These are phyloP conservation scores for Ilyonectria destructans DNA, from an alignment of 2,329 filamentous ascomycete species.

Conservation along the genomic window DNA sequence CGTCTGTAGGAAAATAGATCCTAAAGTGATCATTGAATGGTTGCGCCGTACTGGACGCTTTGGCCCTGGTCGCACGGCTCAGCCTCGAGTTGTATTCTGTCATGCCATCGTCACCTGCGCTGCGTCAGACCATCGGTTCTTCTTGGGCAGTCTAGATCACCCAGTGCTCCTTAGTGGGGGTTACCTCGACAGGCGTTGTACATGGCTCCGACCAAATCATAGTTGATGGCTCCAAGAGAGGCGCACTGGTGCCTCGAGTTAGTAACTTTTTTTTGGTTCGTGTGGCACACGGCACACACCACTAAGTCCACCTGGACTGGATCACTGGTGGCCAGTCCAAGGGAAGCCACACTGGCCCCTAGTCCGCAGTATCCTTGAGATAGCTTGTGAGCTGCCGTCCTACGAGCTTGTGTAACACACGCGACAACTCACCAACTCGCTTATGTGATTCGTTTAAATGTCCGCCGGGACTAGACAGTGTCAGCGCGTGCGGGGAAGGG, in stretches of 20 bases:
- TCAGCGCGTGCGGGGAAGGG: slow-evolving; percentile 32
- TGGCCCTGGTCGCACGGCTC: slow-evolving; percentile 48
- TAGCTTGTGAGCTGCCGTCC: slow-evolving; percentile 44
- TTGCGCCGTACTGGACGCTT: slow-evolving; percentile 41
- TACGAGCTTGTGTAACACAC: slow-evolving; percentile 29
- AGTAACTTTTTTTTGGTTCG: slow-evolving; percentile 34
- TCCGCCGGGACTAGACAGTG: slow-evolving; percentile 54
- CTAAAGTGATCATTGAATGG: slow-evolving; percentile 69
- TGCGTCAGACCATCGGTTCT: slow-evolving; percentile 27
- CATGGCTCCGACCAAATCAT: slow-evolving; percentile 74
- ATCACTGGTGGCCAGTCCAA: slow-evolving; percentile 72
- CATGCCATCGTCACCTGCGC: slow-evolving; percentile 57
- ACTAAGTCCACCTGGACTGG: slow-evolving; percentile 82
- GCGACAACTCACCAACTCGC: slow-evolving; percentile 51
- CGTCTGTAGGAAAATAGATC: slow-evolving; percentile 85
- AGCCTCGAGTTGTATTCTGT: slow-evolving; percentile 62
- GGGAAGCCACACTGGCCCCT: slow-evolving; percentile 74
- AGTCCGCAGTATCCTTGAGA: slow-evolving; percentile 81
- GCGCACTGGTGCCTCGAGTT: slow-evolving; percentile 71
- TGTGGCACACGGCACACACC: slow-evolving; percentile 61
- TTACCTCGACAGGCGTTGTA: slow-evolving; percentile 71
- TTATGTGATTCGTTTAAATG: slow-evolving; percentile 51
- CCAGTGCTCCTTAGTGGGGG: slow-evolving; percentile 24
- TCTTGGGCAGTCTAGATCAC: slow-evolving; percentile 35
- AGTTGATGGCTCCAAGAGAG: slow-evolving; percentile 84